Base-by-base conservation (phyloP, 441 rosid species). In the Croton laevigatus region DNA sequence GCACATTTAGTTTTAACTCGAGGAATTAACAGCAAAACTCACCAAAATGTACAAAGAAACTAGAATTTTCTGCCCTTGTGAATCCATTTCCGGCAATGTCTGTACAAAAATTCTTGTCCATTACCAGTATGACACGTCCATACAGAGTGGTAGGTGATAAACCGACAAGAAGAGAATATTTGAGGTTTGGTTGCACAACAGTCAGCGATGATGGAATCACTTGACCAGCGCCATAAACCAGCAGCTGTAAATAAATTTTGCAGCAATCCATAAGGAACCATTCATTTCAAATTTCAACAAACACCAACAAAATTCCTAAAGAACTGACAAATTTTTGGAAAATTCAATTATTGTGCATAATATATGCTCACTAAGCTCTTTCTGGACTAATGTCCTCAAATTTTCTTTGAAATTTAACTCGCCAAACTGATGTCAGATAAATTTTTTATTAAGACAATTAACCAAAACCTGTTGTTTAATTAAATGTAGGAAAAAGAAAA, bases 221-320 rank as follows among this genome's bases (percentile, higher is more conserved):
- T 84, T 90, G 83, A 78, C 94, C 99, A 70, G 88, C 81, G 54
- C 97, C 98, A 65, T 91, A 94, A 58, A 91, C 97, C 70, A 90
- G 85, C 76, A 94, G 88, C 98, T 94, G 94, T 73, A 78, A 79
- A 60, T 70, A 73, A 55, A 72, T 20, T 27, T 58, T 23, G 54
- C 8, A 65, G 20, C 37, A 62, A 65, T 68, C 71, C 63, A 22
- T 60, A 34, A 70, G 65, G 23, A 71, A 38, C 37, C 16, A 62
- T 6, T 52, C 0, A 52, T 10, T 27, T 46, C 8, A 36, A 2
- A 52, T 10, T 27, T 46, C 8, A 36, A 32, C 3, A 34, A 34
- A 63, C 7, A 6, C 32, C 45, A 71, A 14, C 8, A 14, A 53
- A 71, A 69, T 48, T 19, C 17, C 42, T 6, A 70, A 36, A 48